Evolutionary conservation across 108 stramenopile genomes (phyloP), one percentile per base, ranked within the genome.

Genomic region (Epithemia pelagica): DNA sequence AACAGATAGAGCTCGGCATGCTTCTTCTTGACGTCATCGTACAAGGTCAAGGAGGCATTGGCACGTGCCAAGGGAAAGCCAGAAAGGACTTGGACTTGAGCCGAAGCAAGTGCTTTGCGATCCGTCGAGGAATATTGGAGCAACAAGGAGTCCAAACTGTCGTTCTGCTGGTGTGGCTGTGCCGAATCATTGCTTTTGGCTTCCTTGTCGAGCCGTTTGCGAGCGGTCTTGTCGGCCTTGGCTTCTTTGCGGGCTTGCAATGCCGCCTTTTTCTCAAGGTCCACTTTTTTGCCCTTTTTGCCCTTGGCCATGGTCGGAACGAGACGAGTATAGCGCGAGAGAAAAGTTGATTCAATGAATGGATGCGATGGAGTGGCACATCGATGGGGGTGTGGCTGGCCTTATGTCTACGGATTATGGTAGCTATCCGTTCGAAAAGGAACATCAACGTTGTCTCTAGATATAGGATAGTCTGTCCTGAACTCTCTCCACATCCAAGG

Each of bases 1-100:
- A 96, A 97, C 68, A 93, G 69, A 55, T 90, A 93, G 59, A 90
- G 64, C 63, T 87, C 64, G 27, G 83, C 91, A 65, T 86, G 78
- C 24, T 65, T 71, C 22, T 72, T 65, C 33, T 88, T 88, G 28
- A 69, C 71, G 37, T 76, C 76, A 10, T 61, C 74, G 29, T 70
- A 73, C 52, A 82, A 54, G 7, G 81, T 86, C 62, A 87, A 78
- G 8, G 93, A 83, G 37, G 87, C 89, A 75, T 94, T 94, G 20
- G 82, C 86, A 60, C 93, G 57, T 3, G 93, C 83, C n/a, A 74
- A 37, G 67, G 93, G 79, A 71, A 90, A 94, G 22, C 74, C 64
- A 22, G 73, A 68, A 7, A 83, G 52, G 30, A 70, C 26, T 68
- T 83, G 72, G 26, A 80, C n/a, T 25, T 32, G 59, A 20, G 62